Base-by-base conservation (phyloP, 1,284 basidiomycete species). In the Clitocybe nebularis region DNA sequence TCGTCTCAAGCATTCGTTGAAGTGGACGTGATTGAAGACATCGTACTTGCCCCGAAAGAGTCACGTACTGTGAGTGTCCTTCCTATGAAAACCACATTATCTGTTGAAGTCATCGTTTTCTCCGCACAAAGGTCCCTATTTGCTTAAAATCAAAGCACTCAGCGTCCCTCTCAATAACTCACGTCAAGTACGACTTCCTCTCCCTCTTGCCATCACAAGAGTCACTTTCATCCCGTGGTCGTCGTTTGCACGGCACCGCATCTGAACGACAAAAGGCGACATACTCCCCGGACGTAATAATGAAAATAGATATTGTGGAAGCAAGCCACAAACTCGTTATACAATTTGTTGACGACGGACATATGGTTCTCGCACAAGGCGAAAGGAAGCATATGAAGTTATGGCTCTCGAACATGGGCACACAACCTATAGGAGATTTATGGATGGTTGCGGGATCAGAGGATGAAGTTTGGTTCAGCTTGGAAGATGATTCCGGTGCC, bases 241-340 rank as follows among this genome's bases (percentile, higher is more conserved):
- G 68, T 40, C 67, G 87, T 45, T 65, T 90, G 21, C 80, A 90
- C 36, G 77, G 79, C 40, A 89, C 87, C 3, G 66, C 71, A n/a
- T 61, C 72, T 13, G 84, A 90, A 52, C 69, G 82, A 33, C 81
- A 80, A 54, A 71, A 61, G 33, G 74, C 74, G 19, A 71, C 75
- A 7, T 89, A 89, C 55, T 81, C 77, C 7, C 74, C 84, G 1
- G 81, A 88, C 53, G 60, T 77, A 6, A 45, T 72, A 22, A 68
- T 82, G 43, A 67, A 66, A 36, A 65, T 80, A 4, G 71, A 81
- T 11, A 73, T 89, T 5, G 75, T 79, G 47, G 75, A 81, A 43
- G 72, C 75, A 3, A 68, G 72, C 20, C 77, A 81, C 44, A 73
- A 79, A 45, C 64, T 90, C 14, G 61, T 70, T 29, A 75, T 73